Conservation (phyloP, 805 yeast species). For the Citeromyces nyonsensis region DNA sequence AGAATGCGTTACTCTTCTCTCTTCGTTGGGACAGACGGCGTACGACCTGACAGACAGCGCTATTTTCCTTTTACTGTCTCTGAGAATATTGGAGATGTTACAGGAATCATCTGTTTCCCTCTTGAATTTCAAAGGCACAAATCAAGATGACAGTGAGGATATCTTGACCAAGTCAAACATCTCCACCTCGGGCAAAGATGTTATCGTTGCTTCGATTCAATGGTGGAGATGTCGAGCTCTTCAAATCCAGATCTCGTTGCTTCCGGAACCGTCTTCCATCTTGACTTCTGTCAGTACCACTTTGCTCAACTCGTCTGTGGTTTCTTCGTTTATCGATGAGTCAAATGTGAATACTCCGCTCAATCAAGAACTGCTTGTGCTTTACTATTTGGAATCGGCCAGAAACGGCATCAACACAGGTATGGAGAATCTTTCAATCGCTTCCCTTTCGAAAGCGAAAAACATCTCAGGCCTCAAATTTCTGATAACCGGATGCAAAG, state of each 20-base stretch:
- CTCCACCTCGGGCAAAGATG: slow-evolving; percentile 9
- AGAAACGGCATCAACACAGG: slow-evolving; percentile 46
- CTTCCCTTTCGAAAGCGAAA: slow-evolving; percentile 38
- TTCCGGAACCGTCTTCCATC: slow-evolving; percentile 38
- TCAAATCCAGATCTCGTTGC: slow-evolving; percentile 46
- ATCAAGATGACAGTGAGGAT: slow-evolving; percentile 8
- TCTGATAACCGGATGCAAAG: slow-evolving; percentile 76
- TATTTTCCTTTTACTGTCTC: slow-evolving; percentile 23
- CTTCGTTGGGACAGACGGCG: slow-evolving; percentile 44
- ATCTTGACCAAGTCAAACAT: slow-evolving; percentile 8
- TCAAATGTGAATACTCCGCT: slow-evolving; percentile 13
- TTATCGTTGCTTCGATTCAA: slow-evolving; percentile 27
- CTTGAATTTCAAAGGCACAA: slow-evolving; percentile 6
- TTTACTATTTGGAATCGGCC: slow-evolving; percentile 52
- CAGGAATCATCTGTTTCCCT: slow-evolving; percentile 14
- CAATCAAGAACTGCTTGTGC: slow-evolving; percentile 20
- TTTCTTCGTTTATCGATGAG: slow-evolving; percentile 16
- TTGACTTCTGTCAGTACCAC: slow-evolving; percentile 24
- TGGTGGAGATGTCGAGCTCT: slow-evolving; percentile 74
- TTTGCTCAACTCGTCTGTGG: slow-evolving; percentile 18
- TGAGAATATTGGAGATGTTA: slow-evolving; percentile 25
- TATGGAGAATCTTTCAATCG: slow-evolving; percentile 44
- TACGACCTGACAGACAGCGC: slow-evolving; percentile 45
- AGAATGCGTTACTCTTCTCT: slow-evolving; percentile 4
- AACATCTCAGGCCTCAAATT: slow-evolving; percentile 43